These are phyloP conservation scores for Hebeloma cylindrosporum DNA, from an alignment of 768 basidiomycete genomes.

Conservation along the genomic window DNA sequence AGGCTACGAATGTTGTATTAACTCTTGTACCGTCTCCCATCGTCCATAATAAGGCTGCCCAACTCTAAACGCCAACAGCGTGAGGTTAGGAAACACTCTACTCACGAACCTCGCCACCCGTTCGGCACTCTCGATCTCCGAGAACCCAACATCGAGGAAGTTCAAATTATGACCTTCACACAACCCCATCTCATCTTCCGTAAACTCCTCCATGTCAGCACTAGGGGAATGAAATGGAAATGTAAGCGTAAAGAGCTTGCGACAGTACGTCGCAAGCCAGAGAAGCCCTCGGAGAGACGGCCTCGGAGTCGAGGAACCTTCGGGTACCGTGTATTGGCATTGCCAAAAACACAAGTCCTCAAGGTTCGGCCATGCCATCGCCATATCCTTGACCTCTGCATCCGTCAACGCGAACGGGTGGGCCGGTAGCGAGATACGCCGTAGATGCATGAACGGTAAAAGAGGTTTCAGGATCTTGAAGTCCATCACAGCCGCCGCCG, in stretches of 20 bases:
- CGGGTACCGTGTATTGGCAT: background rate
- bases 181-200: conserved; percentile 1
- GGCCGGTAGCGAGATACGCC: background rate
- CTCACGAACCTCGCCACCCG: conserved; percentile 2
- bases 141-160: conserved; percentile 1
- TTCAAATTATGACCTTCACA: conserved; percentile 2
- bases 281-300: conserved; percentile 6
- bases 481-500: background rate
- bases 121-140: conserved; percentile 5
- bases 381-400: conserved; percentile 8
- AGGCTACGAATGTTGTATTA: no score
- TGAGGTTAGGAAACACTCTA: background rate
- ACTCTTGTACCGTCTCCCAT: no score
- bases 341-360: background rate
- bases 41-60: no score
- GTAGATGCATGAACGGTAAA: conserved; percentile 7
- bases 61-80: conserved; percentile 1
- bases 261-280: conserved; percentile 5
- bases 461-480: conserved; percentile 4
- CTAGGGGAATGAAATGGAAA: background rate
- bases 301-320: background rate
- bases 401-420: conserved; percentile 8
- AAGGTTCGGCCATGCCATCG: conserved; percentile 11
- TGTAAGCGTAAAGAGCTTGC: background rate
- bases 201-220: background rate